phyloP scores from a whole-genome alignment of 495 filamentous ascomycete species.

The Durotheca rogersii region DNA sequence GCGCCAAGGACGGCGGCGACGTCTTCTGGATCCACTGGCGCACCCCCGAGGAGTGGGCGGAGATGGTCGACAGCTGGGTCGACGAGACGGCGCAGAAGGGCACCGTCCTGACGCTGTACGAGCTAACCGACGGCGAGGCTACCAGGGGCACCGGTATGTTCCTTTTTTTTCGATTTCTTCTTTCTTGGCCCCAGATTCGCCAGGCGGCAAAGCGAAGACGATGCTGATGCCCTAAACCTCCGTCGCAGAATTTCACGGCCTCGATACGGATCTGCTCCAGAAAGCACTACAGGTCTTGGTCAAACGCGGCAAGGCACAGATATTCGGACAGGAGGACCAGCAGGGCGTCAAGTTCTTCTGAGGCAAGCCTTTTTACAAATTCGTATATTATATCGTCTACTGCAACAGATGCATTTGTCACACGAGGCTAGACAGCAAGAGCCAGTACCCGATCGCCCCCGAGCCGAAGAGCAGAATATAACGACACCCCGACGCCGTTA shows the following conservation, averaged over 20 bases:
- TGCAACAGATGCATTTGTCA: not conserved
- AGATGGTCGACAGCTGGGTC: slow-evolving; percentile 47
- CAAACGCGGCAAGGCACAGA: slow-evolving; percentile 86
- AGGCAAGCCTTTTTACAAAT: slow-evolving; percentile 6
- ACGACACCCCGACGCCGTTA: not conserved
- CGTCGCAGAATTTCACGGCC: slow-evolving; percentile 77
- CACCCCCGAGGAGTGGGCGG: slow-evolving; percentile 52
- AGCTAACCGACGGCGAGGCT: slow-evolving; percentile 48
- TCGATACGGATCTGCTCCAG: slow-evolving; percentile 77
- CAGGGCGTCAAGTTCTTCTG: slow-evolving; percentile 96
- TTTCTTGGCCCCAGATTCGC: no score
- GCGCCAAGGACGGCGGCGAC: slow-evolving; percentile 52
- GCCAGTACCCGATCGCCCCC: no score
- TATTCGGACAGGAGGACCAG: slow-evolving; percentile 85
- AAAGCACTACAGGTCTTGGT: slow-evolving; percentile 77
- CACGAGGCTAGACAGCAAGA: not conserved
- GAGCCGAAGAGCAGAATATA: not conserved
- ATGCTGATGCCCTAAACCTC: no score
- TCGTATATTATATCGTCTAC: not conserved
- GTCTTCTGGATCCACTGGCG: slow-evolving; percentile 50
- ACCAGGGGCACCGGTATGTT: slow-evolving; percentile 43
- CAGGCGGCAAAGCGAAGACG: not conserved
- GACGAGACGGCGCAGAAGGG: slow-evolving; percentile 51
- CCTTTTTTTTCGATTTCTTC: slow-evolving; percentile 1
- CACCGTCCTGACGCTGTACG: slow-evolving; percentile 50